A percentile compares a stretch with the other conserved stretches of the same genome.
Evolutionary conservation across 106 monocot species (phyloP).

Genomic region (Agapanthus africanus): DNA sequence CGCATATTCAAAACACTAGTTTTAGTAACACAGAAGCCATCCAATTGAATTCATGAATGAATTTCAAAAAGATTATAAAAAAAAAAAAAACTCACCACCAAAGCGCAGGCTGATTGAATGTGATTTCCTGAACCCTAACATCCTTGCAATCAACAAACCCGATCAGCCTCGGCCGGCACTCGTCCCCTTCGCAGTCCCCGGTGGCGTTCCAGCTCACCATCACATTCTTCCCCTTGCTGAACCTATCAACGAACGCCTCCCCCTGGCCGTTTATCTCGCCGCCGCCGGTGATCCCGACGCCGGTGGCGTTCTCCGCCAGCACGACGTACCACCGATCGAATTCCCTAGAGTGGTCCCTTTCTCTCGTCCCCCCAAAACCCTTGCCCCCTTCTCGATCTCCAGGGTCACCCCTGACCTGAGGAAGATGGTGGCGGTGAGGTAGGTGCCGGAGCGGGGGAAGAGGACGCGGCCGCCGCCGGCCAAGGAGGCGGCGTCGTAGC

Average conservation of each 20-base stretch:
- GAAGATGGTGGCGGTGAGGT: conserved; percentile 68
- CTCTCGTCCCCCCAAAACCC: conserved; percentile 59
- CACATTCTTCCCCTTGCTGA: conserved; percentile 68
- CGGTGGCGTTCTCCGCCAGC: conserved; percentile 71
- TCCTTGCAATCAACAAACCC: conserved; percentile 70
- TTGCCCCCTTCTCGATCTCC: conserved; percentile 55
- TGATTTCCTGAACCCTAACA: conserved; percentile 47
- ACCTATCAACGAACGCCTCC: conserved; percentile 48
- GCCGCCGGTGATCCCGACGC: conserved; percentile 70
- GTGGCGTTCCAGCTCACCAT: conserved; percentile 99
- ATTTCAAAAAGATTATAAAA: too few relatives aligned
- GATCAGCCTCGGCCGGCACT: conserved; percentile 82
- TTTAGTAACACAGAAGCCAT: too few relatives aligned
- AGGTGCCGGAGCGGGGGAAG: conserved; percentile 50
- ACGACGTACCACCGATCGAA: conserved; percentile 74
- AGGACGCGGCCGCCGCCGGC: conserved; percentile 57
- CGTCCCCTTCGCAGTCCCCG: conserved; percentile 71
- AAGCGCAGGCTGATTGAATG: conserved; percentile 69
- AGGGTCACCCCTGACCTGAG: conserved; percentile 59
- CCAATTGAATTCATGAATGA: too few relatives aligned
- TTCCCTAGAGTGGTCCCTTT: conserved; percentile 69
- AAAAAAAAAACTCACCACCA: conserved; percentile 67
- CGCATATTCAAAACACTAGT: too few relatives aligned
- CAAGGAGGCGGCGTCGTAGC: conserved; percentile 45
- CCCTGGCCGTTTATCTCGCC: conserved; percentile 89